phyloP scores from a whole-genome alignment of 192 early-diverging fungal genomes.

The Diversispora eburnea region DNA sequence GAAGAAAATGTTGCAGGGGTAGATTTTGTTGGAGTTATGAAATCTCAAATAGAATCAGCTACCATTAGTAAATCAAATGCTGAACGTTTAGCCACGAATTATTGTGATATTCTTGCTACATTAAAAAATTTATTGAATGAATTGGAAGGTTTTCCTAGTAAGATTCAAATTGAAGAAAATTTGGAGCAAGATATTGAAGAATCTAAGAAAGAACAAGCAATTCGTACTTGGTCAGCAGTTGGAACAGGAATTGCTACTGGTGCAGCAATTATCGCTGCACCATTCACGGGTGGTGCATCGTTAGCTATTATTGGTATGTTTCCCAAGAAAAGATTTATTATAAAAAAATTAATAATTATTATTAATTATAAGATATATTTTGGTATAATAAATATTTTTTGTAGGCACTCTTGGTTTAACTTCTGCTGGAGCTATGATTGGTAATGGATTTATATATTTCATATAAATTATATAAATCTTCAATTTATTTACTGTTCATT shows the following conservation, averaged over 20 bases:
- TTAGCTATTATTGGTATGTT: constrained; percentile 1
- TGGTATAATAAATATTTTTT: no score
- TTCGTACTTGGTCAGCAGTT: constrained; percentile 1
- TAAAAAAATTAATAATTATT: no score
- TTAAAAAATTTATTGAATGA: constrained; percentile 11
- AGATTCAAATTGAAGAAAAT: not conserved
- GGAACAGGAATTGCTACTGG: constrained; percentile 13
- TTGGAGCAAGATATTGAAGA: constrained; percentile 3
- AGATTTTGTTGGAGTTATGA: constrained; percentile 17
- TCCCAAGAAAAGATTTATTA: no score
- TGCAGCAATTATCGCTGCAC: not conserved
- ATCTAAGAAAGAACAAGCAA: not conserved
- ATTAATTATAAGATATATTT: no score
- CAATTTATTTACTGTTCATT: no score
- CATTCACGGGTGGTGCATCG: constrained; percentile 20
- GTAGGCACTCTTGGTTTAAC: not conserved
- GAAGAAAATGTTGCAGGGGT: not conserved
- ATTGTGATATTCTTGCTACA: not conserved
- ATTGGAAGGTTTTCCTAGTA: not conserved
- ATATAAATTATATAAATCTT: no score
- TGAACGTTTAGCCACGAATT: not conserved
- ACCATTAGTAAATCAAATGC: not conserved
- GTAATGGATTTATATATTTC: not conserved
- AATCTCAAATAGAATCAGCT: not conserved
- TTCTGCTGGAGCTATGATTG: constrained; percentile 18